phyloP scores from a whole-genome alignment of 164 flowering plant species.

The Chloranthus sessilifolius region DNA sequence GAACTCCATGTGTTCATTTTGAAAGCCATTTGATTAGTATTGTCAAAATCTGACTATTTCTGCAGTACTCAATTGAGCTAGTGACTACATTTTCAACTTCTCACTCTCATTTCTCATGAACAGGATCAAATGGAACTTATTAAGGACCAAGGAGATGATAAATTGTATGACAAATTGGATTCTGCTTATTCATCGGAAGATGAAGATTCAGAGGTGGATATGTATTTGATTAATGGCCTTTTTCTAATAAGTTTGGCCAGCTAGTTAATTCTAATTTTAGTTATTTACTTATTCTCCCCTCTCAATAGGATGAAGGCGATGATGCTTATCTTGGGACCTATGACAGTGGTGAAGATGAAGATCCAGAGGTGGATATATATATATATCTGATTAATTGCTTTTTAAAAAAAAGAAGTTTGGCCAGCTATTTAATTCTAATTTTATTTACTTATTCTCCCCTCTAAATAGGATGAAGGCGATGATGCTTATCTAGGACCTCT shows the following conservation, averaged over 20 bases:
- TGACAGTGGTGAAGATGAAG: no score
- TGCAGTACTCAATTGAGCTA: background rate
- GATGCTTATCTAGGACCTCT: conserved; percentile 56
- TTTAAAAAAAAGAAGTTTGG: no score
- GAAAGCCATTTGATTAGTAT: background rate
- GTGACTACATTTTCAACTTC: background rate
- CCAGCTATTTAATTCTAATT: no score
- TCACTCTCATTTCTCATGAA: background rate
- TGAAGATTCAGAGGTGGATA: conserved; percentile 55
- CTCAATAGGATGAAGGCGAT: no score
- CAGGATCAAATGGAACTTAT: conserved; percentile 70
- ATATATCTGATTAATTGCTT: no score
- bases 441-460: conserved; percentile 3
- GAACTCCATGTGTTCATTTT: conserved; percentile 16
- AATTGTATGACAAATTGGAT: conserved; percentile 60
- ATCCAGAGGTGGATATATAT: no score
- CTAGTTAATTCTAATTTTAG: background rate
- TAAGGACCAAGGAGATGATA: conserved; percentile 56
- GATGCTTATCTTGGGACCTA: no score
- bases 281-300: no score
- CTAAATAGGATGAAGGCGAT: conserved; percentile 61
- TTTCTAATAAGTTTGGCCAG: background rate
- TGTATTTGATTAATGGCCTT: background rate
- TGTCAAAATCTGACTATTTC: background rate
- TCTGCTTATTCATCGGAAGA: conserved; percentile 63